These are phyloP conservation scores for Adenanthera pavonina DNA, from an alignment of 306 rosid genomes.

Conservation along the genomic window DNA sequence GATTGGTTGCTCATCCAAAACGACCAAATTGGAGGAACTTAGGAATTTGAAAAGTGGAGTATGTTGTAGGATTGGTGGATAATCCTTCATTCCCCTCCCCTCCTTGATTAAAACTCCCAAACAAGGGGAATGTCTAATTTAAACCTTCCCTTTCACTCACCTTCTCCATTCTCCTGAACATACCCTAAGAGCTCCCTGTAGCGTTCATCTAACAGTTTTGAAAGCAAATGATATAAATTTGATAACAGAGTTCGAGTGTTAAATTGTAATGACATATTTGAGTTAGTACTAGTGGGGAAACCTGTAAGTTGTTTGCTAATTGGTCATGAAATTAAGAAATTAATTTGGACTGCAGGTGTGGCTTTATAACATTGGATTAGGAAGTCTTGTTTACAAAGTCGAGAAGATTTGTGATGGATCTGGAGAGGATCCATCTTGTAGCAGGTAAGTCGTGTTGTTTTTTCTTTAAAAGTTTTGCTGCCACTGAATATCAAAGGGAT, in stretches of 20 bases:
- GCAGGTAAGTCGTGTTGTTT: constrained; percentile 68
- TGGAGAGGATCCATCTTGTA: constrained; percentile 94
- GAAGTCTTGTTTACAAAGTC: constrained; percentile 68
- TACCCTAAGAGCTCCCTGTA: constrained; percentile 2
- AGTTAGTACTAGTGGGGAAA: not conserved
- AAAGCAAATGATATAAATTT: constrained; percentile 14
- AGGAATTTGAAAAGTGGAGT: not conserved
- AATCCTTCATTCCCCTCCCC: not conserved
- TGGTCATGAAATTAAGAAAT: constrained; percentile 36
- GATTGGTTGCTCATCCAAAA: not conserved
- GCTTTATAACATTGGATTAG: constrained; percentile 79
- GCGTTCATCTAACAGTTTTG: constrained; percentile 13
- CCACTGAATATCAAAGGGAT: not conserved
- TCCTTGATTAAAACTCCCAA: not conserved
- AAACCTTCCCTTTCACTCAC: not conserved
- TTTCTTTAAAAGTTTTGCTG: constrained; percentile 15
- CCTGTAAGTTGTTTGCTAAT: constrained; percentile 30
- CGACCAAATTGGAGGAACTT: not conserved
- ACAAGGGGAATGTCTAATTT: not conserved
- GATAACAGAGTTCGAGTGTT: not conserved
- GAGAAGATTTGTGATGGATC: constrained; percentile 86
- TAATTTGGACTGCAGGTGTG: constrained; percentile 72
- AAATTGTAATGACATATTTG: not conserved
- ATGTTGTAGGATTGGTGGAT: not conserved
- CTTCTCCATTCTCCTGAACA: not conserved